Evolutionary conservation across 164 flowering plant genomes (phyloP).

Genomic region (Protea cynaroides): DNA sequence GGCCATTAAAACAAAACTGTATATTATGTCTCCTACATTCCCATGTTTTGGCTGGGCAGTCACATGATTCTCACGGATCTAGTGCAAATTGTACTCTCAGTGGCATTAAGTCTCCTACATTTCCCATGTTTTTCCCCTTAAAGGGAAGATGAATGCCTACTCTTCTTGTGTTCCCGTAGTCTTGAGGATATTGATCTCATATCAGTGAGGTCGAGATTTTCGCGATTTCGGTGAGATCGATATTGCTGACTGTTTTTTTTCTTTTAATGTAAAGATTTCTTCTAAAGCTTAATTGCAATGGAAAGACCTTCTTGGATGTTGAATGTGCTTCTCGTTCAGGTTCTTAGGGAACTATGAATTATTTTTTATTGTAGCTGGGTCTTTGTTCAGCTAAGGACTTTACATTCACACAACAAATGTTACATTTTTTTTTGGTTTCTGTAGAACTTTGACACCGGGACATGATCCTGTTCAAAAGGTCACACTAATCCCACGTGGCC

Average conservation of each 20-base stretch:
- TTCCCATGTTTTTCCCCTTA: not conserved
- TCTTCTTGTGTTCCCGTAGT: too few species aligned
- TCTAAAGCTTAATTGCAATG: not conserved
- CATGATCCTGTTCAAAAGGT: conserved; percentile 92
- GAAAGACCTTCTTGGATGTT: not conserved
- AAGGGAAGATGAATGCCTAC: not conserved
- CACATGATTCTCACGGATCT: not conserved
- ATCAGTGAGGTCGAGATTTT: too few species aligned
- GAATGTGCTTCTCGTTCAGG: not conserved
- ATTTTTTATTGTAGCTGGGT: not conserved
- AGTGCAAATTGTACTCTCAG: not conserved
- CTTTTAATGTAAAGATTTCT: not conserved
- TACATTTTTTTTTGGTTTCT: conserved; percentile 2
- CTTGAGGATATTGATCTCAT: too few species aligned
- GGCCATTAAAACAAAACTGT: not conserved
- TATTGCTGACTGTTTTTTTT: too few species aligned
- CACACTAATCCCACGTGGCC: conserved; percentile 80
- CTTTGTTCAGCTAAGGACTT: not conserved
- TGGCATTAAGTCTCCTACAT: not conserved
- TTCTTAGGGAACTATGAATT: not conserved
- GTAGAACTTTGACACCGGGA: conserved; percentile 87
- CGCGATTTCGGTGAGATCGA: too few species aligned
- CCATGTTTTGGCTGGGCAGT: not conserved
- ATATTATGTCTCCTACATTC: not conserved
- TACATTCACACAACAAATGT: not conserved